A percentile compares a stretch with the other conserved stretches of the same genome.
phyloP scores from a whole-genome alignment of 2,329 filamentous ascomycete species.

The Alternaria conjuncta region DNA sequence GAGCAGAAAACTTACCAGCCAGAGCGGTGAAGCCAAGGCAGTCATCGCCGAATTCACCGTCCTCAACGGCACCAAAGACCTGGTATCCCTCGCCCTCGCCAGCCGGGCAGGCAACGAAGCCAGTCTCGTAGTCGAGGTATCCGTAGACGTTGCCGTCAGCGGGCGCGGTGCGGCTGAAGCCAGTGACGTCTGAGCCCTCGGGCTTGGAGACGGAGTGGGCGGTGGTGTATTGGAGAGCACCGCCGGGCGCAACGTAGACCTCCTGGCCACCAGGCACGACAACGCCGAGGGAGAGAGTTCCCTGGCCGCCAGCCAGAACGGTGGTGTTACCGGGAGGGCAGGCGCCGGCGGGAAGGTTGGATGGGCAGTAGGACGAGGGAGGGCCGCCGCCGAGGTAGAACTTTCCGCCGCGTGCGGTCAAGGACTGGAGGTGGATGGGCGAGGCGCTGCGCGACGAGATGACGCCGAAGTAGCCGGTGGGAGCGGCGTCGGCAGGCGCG shows the following conservation, averaged over 20 bases:
- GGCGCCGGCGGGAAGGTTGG: conserved; percentile 34
- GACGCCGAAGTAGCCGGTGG: conserved; percentile 50
- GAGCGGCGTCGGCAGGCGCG: neutral
- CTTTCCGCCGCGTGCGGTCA: conserved; percentile 56
- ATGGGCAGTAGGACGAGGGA: conserved; percentile 59
- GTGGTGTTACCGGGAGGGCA: conserved; percentile 59
- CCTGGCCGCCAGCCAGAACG: conserved; percentile 50
- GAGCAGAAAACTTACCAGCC: conserved; percentile 29
- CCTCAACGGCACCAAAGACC: conserved; percentile 39
- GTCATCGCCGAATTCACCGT: conserved; percentile 23
- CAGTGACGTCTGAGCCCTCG: conserved; percentile 56
- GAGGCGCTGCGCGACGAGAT: conserved; percentile 55
- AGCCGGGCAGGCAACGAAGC: conserved; percentile 45
- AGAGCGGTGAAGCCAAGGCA: conserved; percentile 48
- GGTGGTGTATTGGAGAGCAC: conserved; percentile 62
- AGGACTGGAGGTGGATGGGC: conserved; percentile 55
- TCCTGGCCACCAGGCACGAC: conserved; percentile 68
- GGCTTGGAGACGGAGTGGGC: conserved; percentile 63
- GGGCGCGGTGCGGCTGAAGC: conserved; percentile 52
- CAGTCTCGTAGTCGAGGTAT: conserved; percentile 34
- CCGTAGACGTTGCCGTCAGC: conserved; percentile 30
- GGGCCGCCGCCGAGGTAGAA: conserved; percentile 58
- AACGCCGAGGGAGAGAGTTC: conserved; percentile 50
- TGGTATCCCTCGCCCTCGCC: conserved; percentile 35
- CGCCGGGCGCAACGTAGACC: conserved; percentile 63